Percentiles rank a stretch among this genome's conserved stretches.
Conservation (phyloP, 2,329 filamentous ascomycete species). For the Myriosclerotinia duriaeana region DNA sequence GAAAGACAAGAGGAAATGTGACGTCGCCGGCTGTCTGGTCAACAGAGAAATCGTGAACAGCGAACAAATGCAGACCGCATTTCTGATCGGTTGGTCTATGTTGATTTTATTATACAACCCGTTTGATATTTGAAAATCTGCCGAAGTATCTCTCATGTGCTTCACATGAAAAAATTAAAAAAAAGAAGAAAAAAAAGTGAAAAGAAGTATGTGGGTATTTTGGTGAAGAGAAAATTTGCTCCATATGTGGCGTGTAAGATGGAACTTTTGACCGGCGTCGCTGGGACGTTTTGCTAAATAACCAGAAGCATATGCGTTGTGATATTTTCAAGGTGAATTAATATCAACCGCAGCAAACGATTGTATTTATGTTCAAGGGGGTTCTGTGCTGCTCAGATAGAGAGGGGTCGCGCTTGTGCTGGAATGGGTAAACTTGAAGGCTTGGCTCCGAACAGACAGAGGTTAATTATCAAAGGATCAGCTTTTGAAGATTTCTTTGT, state of each 20-base stretch:
- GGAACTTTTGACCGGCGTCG: constrained; percentile 10
- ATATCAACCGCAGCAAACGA: constrained; percentile 12
- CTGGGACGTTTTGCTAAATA: constrained; percentile 4
- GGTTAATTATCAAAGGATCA: constrained; percentile 60
- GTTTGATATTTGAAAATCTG: constrained; percentile 4
- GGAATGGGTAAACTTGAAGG: constrained; percentile 3
- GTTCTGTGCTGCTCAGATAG: constrained; percentile 21
- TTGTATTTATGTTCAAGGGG: constrained; percentile 4
- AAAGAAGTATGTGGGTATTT: constrained; percentile 18
- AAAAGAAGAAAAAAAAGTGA: constrained; percentile 4
- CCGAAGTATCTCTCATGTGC: neutral
- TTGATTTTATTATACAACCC: constrained; percentile 19
- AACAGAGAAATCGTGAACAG: constrained; percentile 11
- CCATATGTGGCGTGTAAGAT: constrained; percentile 1
- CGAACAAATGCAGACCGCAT: neutral
- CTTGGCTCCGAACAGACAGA: constrained; percentile 24
- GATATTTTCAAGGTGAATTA: neutral
- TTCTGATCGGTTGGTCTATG: constrained; percentile 7
- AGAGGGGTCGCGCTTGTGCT: constrained; percentile 8
- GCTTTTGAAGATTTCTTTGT: constrained; percentile 76
- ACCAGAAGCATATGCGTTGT: constrained; percentile 4
- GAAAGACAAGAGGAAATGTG: neutral
- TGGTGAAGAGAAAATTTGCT: constrained; percentile 12
- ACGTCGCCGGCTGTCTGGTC: neutral
- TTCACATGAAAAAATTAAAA: neutral